Evolutionary conservation across 108 stramenopile species (phyloP).

Genomic region (Cyclotella kingstonii): DNA sequence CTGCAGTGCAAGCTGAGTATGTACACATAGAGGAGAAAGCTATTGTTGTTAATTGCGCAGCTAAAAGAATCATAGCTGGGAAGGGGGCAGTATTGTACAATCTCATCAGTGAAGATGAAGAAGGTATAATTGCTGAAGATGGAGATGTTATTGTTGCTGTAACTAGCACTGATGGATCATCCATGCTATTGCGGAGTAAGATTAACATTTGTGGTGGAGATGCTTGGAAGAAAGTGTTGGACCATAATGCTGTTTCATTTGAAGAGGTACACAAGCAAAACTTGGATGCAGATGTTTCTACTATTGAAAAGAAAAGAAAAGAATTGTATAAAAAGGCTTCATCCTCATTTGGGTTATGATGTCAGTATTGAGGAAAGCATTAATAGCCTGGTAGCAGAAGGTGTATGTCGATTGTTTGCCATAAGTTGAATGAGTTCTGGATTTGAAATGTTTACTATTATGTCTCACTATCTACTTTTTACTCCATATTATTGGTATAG

Average conservation of each 20-base stretch:
- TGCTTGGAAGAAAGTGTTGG: constrained; percentile 82
- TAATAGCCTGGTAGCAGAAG: no score
- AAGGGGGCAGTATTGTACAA: constrained; percentile 94
- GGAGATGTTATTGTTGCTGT: constrained; percentile 94
- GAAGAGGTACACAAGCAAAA: constrained; percentile 87
- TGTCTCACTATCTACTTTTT: no score
- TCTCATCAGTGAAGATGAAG: constrained; percentile 78
- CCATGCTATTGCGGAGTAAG: constrained; percentile 64
- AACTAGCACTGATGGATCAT: constrained; percentile 65
- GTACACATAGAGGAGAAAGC: constrained; percentile 85
- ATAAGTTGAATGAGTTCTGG: no score
- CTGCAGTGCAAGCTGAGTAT: constrained; percentile 67
- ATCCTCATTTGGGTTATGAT: constrained; percentile 38
- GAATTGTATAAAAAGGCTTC: constrained; percentile 56
- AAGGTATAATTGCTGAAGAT: constrained; percentile 77
- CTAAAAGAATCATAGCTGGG: constrained; percentile 87
- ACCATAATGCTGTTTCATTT: constrained; percentile 77
- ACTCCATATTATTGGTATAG: no score
- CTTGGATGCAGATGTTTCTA: constrained; percentile 69
- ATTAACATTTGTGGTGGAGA: constrained; percentile 84
- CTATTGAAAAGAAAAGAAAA: constrained; percentile 69
- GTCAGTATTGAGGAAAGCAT: no score
- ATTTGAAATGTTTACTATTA: no score
- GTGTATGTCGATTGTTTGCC: no score
- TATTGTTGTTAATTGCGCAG: constrained; percentile 96